Evolutionary conservation across 306 rosid species (phyloP).

Genomic region (Boehmeria nivea): DNA sequence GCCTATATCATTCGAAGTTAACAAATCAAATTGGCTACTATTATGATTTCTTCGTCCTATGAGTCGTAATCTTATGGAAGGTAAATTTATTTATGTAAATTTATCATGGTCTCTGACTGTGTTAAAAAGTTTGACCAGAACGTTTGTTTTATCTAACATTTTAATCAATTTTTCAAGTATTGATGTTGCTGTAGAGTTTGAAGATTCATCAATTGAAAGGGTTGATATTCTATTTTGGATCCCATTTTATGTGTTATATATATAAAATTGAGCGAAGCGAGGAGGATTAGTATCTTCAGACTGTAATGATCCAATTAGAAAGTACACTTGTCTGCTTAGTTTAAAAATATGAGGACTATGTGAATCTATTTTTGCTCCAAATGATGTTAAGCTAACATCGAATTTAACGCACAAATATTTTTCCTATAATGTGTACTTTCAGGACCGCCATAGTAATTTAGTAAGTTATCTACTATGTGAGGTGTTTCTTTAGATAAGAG

Average conservation of each 20-base stretch:
- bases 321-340: not conserved
- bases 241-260: not conserved
- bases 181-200: not conserved
- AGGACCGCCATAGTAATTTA: not conserved
- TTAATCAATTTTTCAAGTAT: not conserved
- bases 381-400: not conserved
- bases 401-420: not conserved
- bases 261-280: not conserved
- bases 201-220: not conserved
- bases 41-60: not conserved
- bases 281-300: not conserved
- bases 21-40: not conserved
- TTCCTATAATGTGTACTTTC: not conserved
- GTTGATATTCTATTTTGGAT: not conserved
- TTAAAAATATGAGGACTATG: no score
- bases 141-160: not conserved
- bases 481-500: not conserved
- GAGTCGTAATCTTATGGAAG: not conserved
- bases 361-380: no score
- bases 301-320: not conserved
- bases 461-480: not conserved
- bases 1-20: not conserved
- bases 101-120: no score
- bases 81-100: no score
- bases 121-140: no score